Conservation (phyloP, 2,329 filamentous ascomycete genomes). For the Alternaria longipes region DNA sequence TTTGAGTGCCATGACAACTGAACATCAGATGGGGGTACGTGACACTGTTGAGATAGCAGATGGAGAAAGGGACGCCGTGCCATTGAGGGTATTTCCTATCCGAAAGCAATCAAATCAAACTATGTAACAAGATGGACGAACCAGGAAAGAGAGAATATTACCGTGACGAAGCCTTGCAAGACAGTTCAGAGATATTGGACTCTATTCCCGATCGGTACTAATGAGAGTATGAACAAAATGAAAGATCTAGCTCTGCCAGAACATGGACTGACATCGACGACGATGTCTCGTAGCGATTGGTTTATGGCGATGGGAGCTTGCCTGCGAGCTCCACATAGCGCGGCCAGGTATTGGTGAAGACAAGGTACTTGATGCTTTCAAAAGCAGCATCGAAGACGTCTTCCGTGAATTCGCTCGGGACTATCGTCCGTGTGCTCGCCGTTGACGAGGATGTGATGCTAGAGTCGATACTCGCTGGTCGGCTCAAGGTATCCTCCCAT, state of each 20-base stretch:
- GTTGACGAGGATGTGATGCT: constrained; percentile 34
- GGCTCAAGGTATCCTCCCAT: constrained; percentile 48
- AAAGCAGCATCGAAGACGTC: constrained; percentile 48
- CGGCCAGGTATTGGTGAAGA: constrained; percentile 52
- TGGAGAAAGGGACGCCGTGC: constrained; percentile 2
- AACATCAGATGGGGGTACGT: background rate
- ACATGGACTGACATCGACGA: background rate
- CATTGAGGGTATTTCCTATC: constrained; percentile 16
- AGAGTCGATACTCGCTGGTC: constrained; percentile 45
- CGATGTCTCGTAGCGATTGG: background rate
- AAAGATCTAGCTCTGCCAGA: background rate
- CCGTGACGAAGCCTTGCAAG: background rate
- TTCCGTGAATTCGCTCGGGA: constrained; percentile 48
- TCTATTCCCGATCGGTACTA: background rate
- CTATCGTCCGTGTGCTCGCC: constrained; percentile 36
- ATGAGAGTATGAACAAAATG: background rate
- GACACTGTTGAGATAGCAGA: background rate
- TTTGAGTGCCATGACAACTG: background rate
- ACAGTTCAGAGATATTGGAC: background rate
- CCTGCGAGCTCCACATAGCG: constrained; percentile 45
- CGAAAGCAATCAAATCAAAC: constrained; percentile 1
- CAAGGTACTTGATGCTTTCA: constrained; percentile 51
- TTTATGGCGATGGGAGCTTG: constrained; percentile 20
- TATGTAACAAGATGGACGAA: background rate
- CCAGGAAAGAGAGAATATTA: background rate